These are phyloP conservation scores for Aspergillus bombycis DNA, from an alignment of 2,329 filamentous ascomycete species.

Conservation along the genomic window DNA sequence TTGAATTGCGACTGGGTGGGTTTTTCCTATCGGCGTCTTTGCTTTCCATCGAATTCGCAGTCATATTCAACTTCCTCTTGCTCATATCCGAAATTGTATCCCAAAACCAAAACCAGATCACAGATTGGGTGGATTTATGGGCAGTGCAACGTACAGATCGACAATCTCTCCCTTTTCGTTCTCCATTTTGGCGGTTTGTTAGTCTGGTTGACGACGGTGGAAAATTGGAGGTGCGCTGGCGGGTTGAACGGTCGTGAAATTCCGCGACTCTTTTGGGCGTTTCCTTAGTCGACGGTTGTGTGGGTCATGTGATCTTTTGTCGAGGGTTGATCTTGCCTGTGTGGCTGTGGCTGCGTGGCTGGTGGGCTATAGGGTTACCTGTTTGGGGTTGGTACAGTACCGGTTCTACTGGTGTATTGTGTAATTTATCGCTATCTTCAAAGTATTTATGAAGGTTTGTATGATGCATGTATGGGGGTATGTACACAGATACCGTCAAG, in stretches of 20 bases:
- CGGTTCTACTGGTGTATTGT: background rate
- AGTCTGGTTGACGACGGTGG: slow-evolving; percentile 42
- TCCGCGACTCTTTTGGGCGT: slow-evolving; percentile 28
- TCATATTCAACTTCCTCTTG: background rate
- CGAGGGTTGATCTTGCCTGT: slow-evolving; percentile 29
- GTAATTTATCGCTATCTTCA: background rate
- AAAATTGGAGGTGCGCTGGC: slow-evolving; percentile 31
- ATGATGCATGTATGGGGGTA: background rate
- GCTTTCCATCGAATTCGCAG: background rate
- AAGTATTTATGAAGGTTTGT: background rate
- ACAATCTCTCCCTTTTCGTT: slow-evolving; percentile 99
- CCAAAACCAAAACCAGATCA: slow-evolving; percentile 13
- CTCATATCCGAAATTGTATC: background rate
- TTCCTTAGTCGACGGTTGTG: slow-evolving; percentile 35
- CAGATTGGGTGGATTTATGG: slow-evolving; percentile 16
- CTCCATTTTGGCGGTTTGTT: slow-evolving; percentile 77
- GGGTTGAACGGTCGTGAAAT: slow-evolving; percentile 37
- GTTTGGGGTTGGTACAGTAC: background rate
- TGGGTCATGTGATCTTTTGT: slow-evolving; percentile 48
- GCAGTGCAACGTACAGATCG: slow-evolving; percentile 75
- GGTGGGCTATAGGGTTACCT: background rate
- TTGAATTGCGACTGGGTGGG: background rate
- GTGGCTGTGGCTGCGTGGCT: background rate
- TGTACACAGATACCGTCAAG: background rate
- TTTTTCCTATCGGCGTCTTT: background rate